Percentiles rank a stretch among this genome's conserved stretches.
Evolutionary conservation across 2,329 filamentous ascomycete genomes (phyloP).

Genomic region (Dothideomycetes sp.): DNA sequence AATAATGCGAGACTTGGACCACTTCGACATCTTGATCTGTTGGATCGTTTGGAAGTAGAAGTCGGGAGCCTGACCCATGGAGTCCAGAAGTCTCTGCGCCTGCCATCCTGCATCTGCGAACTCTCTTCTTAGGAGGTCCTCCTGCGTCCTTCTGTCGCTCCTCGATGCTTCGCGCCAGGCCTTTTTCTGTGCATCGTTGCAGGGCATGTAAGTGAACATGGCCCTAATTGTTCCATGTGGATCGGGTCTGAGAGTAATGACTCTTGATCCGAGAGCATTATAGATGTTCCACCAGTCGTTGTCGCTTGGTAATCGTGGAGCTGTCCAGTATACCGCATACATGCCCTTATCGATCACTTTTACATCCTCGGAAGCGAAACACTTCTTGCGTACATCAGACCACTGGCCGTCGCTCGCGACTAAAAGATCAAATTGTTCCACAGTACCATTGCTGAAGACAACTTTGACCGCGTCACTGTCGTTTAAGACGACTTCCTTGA

Average conservation of each 20-base stretch:
- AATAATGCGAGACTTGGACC: conserved; percentile 20
- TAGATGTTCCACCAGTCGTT: conserved; percentile 26
- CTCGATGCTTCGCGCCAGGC: conserved; percentile 26
- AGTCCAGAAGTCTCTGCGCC: conserved; percentile 11
- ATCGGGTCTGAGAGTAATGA: conserved; percentile 25
- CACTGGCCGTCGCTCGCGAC: conserved; percentile 38
- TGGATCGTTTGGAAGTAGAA: conserved; percentile 18
- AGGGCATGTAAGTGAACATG: conserved; percentile 20
- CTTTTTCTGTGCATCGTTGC: conserved; percentile 20
- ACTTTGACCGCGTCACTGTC: conserved; percentile 28
- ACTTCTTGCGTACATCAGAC: conserved; percentile 30
- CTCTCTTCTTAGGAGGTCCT: conserved; percentile 23
- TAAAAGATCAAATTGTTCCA: conserved; percentile 35
- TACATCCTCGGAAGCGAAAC: too few species aligned
- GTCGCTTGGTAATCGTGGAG: conserved; percentile 25
- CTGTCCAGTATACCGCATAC: conserved; percentile 34
- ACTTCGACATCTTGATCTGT: conserved; percentile 26
- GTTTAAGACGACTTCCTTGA: conserved; percentile 20
- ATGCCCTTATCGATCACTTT: conserved; percentile 24
- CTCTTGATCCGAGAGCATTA: conserved; percentile 28
- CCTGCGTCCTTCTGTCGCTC: conserved; percentile 26
- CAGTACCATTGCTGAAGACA: conserved; percentile 28
- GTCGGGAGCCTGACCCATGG: conserved; percentile 13
- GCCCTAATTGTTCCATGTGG: conserved; percentile 22
- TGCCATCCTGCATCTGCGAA: conserved; percentile 17